Evolutionary conservation across 805 yeast species (phyloP), one percentile per base, ranked within the genome.

Genomic region (Metschnikowia kofuensis): DNA sequence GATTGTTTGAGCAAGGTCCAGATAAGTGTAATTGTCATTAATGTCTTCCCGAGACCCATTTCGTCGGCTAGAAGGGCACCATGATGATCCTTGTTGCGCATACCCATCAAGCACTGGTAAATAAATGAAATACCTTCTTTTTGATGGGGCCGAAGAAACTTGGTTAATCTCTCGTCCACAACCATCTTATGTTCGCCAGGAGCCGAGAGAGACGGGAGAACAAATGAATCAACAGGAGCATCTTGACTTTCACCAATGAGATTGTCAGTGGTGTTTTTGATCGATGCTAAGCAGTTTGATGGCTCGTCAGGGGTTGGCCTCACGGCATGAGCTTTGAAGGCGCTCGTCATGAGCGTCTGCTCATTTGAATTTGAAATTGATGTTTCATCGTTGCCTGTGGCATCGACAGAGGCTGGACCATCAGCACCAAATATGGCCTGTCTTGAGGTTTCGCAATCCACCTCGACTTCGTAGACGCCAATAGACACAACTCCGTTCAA

Each of bases 21-120:
- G 4, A 92, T 76, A 37, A 89, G 64, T 0, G 96, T 62, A 6
- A 94, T 92, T 0, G 97, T 82, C 79, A 85, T 91, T 38, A 94
- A 67, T 0, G 98, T 91, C 48, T 73, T 73, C 2, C 97, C 97
- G 14, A 94, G 71, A 0, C 99, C 99, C 99, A 94, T 94, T 58
- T 92, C 98, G 66, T 94, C 99, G 0, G 99, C 99, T 38, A 94
- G 66, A 6, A 94, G 68, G 2, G 92, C 91, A 0, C 99, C 98
- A 38, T 67, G 57, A 0, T 80, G 79, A 2, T 71, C 69, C 16
- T 67, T 67, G 4, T 75, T 76, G 27, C 78, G 69, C 44, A 78
- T 67, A 0, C 96, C 96, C 84, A 86, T 80, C 1, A 91, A 78
- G 57, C 96, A 88, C 48, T 87, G 85, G 62, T 89, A 89, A 56